Conservation (phyloP, 2,329 filamentous ascomycete genomes). For the Pseudogymnoascus sp. region DNA sequence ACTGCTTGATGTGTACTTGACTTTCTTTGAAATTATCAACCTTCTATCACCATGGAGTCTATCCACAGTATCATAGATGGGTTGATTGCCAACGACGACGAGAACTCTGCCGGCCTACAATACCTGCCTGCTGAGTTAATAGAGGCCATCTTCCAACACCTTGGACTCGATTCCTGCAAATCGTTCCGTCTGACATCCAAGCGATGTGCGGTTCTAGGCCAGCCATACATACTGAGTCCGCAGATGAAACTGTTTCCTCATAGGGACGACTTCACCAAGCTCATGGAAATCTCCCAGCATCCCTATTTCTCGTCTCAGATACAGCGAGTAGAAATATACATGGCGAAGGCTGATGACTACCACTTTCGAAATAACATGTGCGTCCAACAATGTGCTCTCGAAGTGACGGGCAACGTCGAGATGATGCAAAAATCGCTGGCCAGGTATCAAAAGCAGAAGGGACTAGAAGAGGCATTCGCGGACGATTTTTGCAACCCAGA, state of each 20-base stretch:
- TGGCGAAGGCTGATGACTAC: slow-evolving; percentile 24
- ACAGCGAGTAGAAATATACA: slow-evolving; percentile 17
- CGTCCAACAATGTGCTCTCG: slow-evolving; percentile 21
- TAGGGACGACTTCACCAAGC: slow-evolving; percentile 18
- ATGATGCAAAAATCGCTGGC: slow-evolving; percentile 25
- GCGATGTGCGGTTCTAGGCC: slow-evolving; percentile 18
- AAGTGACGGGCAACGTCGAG: slow-evolving; percentile 21
- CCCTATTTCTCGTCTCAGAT: slow-evolving; percentile 18
- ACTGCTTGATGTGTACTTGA: not conserved
- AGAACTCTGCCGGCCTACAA: not conserved
- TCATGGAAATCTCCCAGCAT: slow-evolving; percentile 18
- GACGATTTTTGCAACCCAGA: slow-evolving; percentile 16
- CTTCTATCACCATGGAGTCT: not conserved
- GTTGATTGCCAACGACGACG: not conserved
- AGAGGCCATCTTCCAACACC: slow-evolving; percentile 15
- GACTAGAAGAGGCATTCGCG: slow-evolving; percentile 21
- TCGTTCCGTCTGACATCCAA: slow-evolving; percentile 17
- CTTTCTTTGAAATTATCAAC: not conserved
- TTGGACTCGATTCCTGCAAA: slow-evolving; percentile 15
- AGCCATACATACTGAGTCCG: slow-evolving; percentile 20
- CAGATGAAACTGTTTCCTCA: slow-evolving; percentile 17
- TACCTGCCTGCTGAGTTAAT: slow-evolving; percentile 19
- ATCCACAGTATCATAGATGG: not conserved
- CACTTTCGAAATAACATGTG: slow-evolving; percentile 25
- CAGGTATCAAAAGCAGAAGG: slow-evolving; percentile 24